Conservation (phyloP, 139 green algal species). For the Chlorella sorokiniana region DNA sequence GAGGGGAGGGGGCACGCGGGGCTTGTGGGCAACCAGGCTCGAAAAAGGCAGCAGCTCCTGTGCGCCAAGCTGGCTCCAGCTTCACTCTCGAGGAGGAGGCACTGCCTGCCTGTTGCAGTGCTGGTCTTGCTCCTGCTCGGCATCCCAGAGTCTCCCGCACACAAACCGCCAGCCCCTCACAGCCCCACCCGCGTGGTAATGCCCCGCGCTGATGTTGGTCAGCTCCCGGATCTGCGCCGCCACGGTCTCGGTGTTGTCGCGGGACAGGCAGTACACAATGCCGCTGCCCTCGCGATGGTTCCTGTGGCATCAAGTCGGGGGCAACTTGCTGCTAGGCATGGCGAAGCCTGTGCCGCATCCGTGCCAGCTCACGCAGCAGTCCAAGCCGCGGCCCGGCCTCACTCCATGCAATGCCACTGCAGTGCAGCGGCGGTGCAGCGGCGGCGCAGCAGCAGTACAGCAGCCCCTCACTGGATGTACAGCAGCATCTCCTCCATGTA, state of each 20-base stretch:
- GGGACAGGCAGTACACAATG: constrained; percentile 92
- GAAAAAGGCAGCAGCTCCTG: too few relatives aligned
- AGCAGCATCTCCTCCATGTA: constrained; percentile 53
- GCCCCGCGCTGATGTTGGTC: constrained; percentile 22
- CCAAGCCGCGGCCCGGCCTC: too few relatives aligned
- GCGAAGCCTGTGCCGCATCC: too few relatives aligned
- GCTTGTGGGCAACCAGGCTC: too few relatives aligned
- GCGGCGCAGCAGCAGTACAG: background rate
- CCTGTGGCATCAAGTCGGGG: background rate
- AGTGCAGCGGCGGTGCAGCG: too few relatives aligned
- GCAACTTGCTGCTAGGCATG: too few relatives aligned
- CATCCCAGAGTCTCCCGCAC: background rate
- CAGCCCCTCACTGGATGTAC: constrained; percentile 45
- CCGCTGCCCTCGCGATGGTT: constrained; percentile 52
- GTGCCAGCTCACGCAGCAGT: too few relatives aligned
- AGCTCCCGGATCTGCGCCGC: constrained; percentile 40
- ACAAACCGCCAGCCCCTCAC: background rate
- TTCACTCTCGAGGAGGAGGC: too few relatives aligned
- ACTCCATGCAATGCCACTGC: too few relatives aligned
- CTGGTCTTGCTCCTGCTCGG: background rate
- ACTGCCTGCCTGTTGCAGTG: too few relatives aligned
- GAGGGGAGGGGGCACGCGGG: background rate
- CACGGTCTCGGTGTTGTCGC: constrained; percentile 60
- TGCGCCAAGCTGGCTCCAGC: too few relatives aligned
- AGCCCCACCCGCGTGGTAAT: constrained; percentile 79